Evolutionary conservation across 148 eudicot genomes (phyloP).

Genomic region (Nepenthes gracilis): DNA sequence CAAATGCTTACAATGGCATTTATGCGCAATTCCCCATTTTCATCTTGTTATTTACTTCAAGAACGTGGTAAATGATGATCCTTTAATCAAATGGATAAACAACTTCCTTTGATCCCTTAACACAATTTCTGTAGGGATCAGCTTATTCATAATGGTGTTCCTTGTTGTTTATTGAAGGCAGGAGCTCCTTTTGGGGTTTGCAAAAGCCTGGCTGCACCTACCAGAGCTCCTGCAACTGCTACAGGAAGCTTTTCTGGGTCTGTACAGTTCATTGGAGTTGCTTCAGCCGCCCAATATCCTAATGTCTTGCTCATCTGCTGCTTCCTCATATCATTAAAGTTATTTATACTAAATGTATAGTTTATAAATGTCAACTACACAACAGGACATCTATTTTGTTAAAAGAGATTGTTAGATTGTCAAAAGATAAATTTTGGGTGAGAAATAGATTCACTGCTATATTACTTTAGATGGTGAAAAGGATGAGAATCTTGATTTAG

Average conservation of each 20-base stretch:
- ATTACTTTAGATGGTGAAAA: too few relatives aligned
- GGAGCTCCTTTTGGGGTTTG: slow-evolving; percentile 80
- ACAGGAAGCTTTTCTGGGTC: slow-evolving; percentile 86
- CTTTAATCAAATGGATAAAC: too few relatives aligned
- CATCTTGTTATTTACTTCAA: too few relatives aligned
- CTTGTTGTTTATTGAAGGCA: slow-evolving; percentile 37
- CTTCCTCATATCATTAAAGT: slow-evolving; percentile 20
- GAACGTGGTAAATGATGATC: too few relatives aligned
- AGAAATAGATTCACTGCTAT: too few relatives aligned
- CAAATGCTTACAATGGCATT: too few relatives aligned
- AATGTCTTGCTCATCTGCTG: slow-evolving; percentile 19
- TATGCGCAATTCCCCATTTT: too few relatives aligned
- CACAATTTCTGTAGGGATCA: too few relatives aligned
- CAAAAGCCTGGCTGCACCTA: slow-evolving; percentile 39
- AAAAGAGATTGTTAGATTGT: slow-evolving; percentile 5
- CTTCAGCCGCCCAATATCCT: slow-evolving; percentile 22
- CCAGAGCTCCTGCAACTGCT: slow-evolving; percentile 30
- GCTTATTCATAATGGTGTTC: neutral
- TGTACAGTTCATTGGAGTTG: slow-evolving; percentile 61
- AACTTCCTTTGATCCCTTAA: too few relatives aligned
- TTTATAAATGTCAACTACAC: slow-evolving; percentile 3
- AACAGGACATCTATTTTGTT: neutral
- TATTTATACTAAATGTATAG: slow-evolving; percentile 15
- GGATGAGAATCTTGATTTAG: too few relatives aligned
- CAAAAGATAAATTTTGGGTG: neutral